A percentile compares a stretch with the other conserved stretches of the same genome.
Evolutionary conservation across 345 rosid species (phyloP).

Genomic region (Iberis pinnata): DNA sequence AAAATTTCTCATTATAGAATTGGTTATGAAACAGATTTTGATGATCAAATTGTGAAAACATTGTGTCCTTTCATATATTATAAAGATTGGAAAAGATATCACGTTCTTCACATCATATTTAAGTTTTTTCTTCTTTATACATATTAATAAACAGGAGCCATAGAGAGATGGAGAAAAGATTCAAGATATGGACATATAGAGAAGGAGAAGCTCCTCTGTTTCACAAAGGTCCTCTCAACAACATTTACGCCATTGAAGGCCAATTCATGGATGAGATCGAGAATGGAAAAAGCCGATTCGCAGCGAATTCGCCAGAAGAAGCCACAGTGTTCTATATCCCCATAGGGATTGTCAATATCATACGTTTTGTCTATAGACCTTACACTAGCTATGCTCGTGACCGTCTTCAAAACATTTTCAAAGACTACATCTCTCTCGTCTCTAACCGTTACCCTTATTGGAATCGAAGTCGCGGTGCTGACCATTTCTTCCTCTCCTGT

Average conservation of each 20-base stretch:
- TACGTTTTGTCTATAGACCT: slow-evolving; percentile 37
- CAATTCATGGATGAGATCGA: slow-evolving; percentile 54
- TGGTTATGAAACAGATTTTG: too few relatives aligned
- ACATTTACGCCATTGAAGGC: slow-evolving; percentile 45
- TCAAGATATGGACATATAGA: slow-evolving; percentile 46
- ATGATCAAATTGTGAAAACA: too few relatives aligned
- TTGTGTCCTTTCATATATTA: too few relatives aligned
- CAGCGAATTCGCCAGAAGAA: slow-evolving; percentile 39
- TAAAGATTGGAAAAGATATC: too few relatives aligned
- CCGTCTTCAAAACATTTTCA: slow-evolving; percentile 27
- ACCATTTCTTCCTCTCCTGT: slow-evolving; percentile 51
- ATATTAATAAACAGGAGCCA: slow-evolving; percentile 52
- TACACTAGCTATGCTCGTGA: slow-evolving; percentile 31
- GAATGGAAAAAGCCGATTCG: slow-evolving; percentile 32
- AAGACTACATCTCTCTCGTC: slow-evolving; percentile 37
- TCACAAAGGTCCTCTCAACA: slow-evolving; percentile 36
- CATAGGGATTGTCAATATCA: slow-evolving; percentile 34
- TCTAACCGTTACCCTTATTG: slow-evolving; percentile 50
- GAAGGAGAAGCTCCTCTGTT: slow-evolving; percentile 47
- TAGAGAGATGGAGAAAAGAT: slow-evolving; percentile 46
- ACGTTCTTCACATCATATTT: too few relatives aligned
- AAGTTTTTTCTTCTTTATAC: too few relatives aligned
- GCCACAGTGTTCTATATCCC: slow-evolving; percentile 49
- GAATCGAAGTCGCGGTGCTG: slow-evolving; percentile 55
- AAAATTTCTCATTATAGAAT: too few relatives aligned